phyloP scores from a whole-genome alignment of 768 basidiomycete genomes.

The Fistulinella prunicolor region DNA sequence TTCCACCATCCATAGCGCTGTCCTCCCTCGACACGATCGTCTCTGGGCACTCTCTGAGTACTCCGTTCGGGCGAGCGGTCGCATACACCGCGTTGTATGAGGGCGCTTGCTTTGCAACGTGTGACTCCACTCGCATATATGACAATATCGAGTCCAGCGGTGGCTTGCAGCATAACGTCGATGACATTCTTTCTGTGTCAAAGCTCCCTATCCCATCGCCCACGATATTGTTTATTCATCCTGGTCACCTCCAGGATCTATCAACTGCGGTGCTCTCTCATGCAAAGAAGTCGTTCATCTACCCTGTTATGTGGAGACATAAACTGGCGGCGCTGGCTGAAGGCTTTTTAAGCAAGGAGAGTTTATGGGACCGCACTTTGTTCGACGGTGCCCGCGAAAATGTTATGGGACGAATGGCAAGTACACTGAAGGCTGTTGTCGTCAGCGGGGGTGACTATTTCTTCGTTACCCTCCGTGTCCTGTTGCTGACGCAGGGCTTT shows the following conservation, averaged over 20 bases:
- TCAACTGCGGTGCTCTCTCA: slow-evolving; percentile 50
- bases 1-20: slow-evolving; percentile 68
- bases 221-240: slow-evolving; percentile 73
- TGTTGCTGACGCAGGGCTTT: background rate
- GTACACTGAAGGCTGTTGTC: slow-evolving; percentile 63
- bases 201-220: slow-evolving; percentile 65
- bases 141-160: slow-evolving; percentile 12
- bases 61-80: slow-evolving; percentile 76
- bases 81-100: slow-evolving; percentile 78
- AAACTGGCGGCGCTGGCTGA: slow-evolving; percentile 66
- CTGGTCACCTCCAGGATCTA: slow-evolving; percentile 57
- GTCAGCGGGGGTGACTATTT: slow-evolving; percentile 63
- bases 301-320: slow-evolving; percentile 71
- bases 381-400: slow-evolving; percentile 64
- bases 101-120: slow-evolving; percentile 68
- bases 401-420: slow-evolving; percentile 58
- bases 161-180: slow-evolving; percentile 31
- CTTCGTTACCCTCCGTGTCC: background rate
- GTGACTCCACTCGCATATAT: slow-evolving; percentile 55
- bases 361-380: slow-evolving; percentile 81
- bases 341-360: slow-evolving; percentile 74
- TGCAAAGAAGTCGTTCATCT: slow-evolving; percentile 54
- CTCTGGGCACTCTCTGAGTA: slow-evolving; percentile 69
- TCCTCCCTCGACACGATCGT: slow-evolving; percentile 74
- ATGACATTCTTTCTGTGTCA: slow-evolving; percentile 47